These are phyloP conservation scores for Ophiocytium majus DNA, from an alignment of 352 stramenopile species.

Conservation along the genomic window DNA sequence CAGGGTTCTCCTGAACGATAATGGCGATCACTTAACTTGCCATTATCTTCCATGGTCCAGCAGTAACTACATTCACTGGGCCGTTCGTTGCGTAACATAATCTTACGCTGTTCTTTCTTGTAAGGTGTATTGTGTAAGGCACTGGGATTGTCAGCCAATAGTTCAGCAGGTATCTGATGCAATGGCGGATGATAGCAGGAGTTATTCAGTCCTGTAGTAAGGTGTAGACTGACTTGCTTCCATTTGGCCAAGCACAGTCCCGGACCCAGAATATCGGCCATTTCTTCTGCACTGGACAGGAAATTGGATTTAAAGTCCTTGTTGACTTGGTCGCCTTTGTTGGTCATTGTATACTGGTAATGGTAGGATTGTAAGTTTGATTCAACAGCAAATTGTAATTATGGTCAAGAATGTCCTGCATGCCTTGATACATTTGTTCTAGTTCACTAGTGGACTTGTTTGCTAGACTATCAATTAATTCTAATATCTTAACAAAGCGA, in stretches of 20 bases:
- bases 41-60: conserved; percentile 6
- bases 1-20: background rate
- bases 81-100: background rate
- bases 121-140: background rate
- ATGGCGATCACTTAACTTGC: background rate
- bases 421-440: too few species aligned
- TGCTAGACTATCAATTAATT: too few species aligned
- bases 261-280: background rate
- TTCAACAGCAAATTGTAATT: too few species aligned
- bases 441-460: too few species aligned
- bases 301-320: background rate
- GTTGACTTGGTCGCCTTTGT: background rate
- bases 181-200: background rate
- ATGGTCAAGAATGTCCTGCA: too few species aligned
- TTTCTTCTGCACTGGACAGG: background rate
- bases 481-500: too few species aligned
- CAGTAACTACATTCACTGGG: background rate
- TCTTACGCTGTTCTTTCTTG: background rate
- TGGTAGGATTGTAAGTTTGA: too few species aligned
- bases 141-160: background rate
- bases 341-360: too few species aligned
- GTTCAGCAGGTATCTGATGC: background rate
- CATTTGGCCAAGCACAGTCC: conserved; percentile 4
- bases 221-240: background rate
- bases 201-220: background rate